Percentiles rank a stretch among this genome's conserved stretches.
These are phyloP conservation scores for Neoascochyta sp. DNA, from an alignment of 2,329 filamentous ascomycete species.

Conservation along the genomic window DNA sequence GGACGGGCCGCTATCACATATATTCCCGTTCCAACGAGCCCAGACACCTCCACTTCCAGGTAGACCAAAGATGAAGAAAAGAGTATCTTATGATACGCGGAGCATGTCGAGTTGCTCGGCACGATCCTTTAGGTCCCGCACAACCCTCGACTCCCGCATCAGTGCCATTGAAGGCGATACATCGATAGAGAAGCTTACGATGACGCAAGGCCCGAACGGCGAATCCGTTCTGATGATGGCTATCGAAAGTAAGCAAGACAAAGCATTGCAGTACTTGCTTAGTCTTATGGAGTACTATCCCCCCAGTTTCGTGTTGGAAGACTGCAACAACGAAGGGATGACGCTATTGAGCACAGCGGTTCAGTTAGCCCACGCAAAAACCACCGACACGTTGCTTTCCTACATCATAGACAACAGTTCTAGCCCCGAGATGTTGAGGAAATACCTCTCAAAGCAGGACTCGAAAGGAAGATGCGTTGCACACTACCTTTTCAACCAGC, in stretches of 20 bases:
- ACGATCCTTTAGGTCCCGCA: slow-evolving; percentile 75
- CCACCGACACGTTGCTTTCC: slow-evolving; percentile 72
- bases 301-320: slow-evolving; percentile 66
- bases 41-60: slow-evolving; percentile 46
- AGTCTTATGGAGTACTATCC: slow-evolving; percentile 74
- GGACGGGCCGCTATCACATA: slow-evolving; percentile 63
- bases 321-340: slow-evolving; percentile 84
- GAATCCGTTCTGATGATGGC: slow-evolving; percentile 71
- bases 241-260: slow-evolving; percentile 59
- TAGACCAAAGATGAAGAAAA: slow-evolving; percentile 61
- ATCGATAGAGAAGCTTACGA: slow-evolving; percentile 72
- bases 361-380: slow-evolving; percentile 71
- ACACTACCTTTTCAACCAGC: slow-evolving; percentile 95
- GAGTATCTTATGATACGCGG: slow-evolving; percentile 82
- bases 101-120: slow-evolving; percentile 85
- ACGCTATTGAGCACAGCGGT: slow-evolving; percentile 87
- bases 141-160: slow-evolving; percentile 60
- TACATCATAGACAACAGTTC: slow-evolving; percentile 59
- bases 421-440: slow-evolving; percentile 54
- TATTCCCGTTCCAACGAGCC: slow-evolving; percentile 82
- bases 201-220: slow-evolving; percentile 66
- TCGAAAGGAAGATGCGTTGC: slow-evolving; percentile 81
- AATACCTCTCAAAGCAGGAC: slow-evolving; percentile 75
- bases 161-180: slow-evolving; percentile 81
- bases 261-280: slow-evolving; percentile 75